Evolutionary conservation across 1,284 basidiomycete genomes (phyloP).

Genomic region (Cutaneotrichosporon mucoides): DNA sequence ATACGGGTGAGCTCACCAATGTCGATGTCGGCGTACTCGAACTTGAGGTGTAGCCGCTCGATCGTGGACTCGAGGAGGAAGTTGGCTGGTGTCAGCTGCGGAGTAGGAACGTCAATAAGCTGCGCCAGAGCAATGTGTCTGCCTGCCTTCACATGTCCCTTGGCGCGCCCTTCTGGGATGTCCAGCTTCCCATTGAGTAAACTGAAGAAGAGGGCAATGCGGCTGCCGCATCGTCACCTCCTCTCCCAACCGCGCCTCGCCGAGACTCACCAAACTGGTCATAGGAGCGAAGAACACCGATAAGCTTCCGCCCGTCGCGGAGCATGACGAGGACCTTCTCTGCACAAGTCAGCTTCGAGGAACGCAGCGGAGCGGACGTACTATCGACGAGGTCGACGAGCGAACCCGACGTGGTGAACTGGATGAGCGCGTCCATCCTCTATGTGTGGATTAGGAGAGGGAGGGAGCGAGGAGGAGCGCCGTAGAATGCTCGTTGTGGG

Average conservation of each 20-base stretch:
- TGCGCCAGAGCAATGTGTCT: no score
- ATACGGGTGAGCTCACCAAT: constrained; percentile 34
- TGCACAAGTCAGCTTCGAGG: constrained; percentile 45
- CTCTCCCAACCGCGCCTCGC: no score
- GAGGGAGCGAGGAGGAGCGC: neutral
- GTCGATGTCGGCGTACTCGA: constrained; percentile 44
- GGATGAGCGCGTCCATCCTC: constrained; percentile 85
- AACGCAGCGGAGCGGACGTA: constrained; percentile 56
- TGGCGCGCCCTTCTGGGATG: no score
- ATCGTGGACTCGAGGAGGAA: constrained; percentile 86
- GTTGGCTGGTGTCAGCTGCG: constrained; percentile 64
- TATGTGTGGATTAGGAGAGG: neutral
- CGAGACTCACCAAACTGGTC: constrained; percentile 88
- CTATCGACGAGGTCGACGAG: constrained; percentile 98
- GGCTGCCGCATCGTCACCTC: no score
- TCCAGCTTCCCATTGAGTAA: no score
- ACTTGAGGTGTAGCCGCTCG: constrained; percentile 45
- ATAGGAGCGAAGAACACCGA: constrained; percentile 93
- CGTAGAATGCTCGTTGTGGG: neutral
- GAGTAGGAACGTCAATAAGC: no score
- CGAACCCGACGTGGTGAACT: constrained; percentile 93
- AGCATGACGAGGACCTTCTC: constrained; percentile 98
- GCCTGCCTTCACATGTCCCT: no score
- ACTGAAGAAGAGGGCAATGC: no score
- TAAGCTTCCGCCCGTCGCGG: constrained; percentile 91